Conservation (phyloP, 1,284 basidiomycete species). For the Apiotrichum veenhuisii region DNA sequence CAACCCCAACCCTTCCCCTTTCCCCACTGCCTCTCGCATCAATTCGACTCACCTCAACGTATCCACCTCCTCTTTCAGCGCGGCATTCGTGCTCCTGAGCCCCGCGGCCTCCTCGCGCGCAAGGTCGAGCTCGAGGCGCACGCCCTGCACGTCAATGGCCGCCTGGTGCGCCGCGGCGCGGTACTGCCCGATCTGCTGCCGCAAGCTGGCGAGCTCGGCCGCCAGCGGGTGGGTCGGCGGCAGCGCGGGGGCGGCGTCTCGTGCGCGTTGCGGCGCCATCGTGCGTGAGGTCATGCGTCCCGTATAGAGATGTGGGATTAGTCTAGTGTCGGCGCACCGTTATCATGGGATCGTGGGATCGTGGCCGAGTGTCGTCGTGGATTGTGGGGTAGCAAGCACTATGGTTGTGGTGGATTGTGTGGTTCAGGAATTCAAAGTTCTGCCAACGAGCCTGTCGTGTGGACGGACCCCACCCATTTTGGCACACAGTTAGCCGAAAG, state of each 20-base stretch:
- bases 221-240: constrained; percentile 58
- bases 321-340: no score
- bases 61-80: constrained; percentile 38
- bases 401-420: no score
- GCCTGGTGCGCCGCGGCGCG: constrained; percentile 50
- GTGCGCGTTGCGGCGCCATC: background rate
- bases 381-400: background rate
- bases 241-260: constrained; percentile 13
- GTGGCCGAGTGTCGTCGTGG: background rate
- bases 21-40: background rate
- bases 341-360: no score
- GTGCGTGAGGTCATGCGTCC: background rate
- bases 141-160: constrained; percentile 47
- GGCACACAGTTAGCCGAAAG: no score
- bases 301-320: no score
- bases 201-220: constrained; percentile 62
- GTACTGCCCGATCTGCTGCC: constrained; percentile 62
- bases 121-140: constrained; percentile 42
- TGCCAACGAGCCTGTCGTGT: no score
- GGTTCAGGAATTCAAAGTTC: no score
- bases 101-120: constrained; percentile 41
- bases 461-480: no score
- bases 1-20: background rate
- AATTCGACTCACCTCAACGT: constrained; percentile 32
- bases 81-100: constrained; percentile 41